These are phyloP conservation scores for Colletotrichum somersetense DNA, from an alignment of 2,329 filamentous ascomycete species.

Conservation along the genomic window DNA sequence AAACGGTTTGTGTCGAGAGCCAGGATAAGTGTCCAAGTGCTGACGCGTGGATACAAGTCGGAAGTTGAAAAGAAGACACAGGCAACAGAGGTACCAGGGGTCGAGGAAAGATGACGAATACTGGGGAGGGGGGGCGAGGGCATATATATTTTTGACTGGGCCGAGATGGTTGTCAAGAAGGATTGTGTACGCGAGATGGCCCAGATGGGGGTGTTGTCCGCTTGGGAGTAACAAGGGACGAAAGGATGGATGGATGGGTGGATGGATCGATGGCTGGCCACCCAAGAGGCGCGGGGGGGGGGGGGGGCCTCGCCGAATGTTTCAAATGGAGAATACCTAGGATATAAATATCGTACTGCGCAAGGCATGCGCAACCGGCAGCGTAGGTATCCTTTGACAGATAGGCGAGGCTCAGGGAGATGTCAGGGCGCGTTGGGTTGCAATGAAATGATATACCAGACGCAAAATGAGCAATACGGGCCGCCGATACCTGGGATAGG, in stretches of 20 bases:
- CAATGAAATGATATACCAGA: not conserved
- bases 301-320: not conserved
- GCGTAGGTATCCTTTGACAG: too few relatives aligned
- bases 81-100: not conserved
- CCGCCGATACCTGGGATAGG: not conserved
- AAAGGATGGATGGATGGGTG: not conserved
- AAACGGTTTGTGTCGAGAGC: not conserved
- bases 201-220: not conserved
- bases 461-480: not conserved
- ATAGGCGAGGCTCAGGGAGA: not conserved
- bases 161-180: not conserved
- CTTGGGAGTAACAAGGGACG: not conserved
- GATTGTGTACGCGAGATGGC: not conserved
- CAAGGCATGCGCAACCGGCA: not conserved
- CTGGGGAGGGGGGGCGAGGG: not conserved
- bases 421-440: not conserved
- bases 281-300: not conserved
- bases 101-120: not conserved
- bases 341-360: not conserved
- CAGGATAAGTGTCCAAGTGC: not conserved
- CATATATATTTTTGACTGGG: constrained; percentile 11
- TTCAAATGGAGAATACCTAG: not conserved
- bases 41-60: not conserved
- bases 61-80: constrained; percentile 9
- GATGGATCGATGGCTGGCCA: not conserved